These are phyloP conservation scores for Talaromyces funiculosus DNA, from an alignment of 2,329 filamentous ascomycete species.

Conservation along the genomic window DNA sequence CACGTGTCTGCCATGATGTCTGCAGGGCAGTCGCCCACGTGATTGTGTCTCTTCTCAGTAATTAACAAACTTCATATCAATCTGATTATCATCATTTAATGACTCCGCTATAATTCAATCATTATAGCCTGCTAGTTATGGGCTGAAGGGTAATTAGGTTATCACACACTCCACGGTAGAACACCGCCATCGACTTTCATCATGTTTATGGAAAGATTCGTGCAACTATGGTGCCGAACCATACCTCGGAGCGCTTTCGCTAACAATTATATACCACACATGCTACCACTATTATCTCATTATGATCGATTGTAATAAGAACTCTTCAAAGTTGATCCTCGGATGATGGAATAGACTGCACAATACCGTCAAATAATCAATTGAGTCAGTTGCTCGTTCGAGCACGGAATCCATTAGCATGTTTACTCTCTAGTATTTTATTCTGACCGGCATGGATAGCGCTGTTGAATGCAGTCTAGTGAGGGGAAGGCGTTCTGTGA, in stretches of 20 bases:
- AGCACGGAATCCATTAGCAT: not conserved
- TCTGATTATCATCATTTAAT: not conserved
- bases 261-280: too few relatives aligned
- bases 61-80: too few relatives aligned
- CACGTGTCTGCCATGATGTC: not conserved
- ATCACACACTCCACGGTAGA: not conserved
- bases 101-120: not conserved
- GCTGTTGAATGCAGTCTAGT: not conserved
- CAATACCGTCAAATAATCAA: not conserved
- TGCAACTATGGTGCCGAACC: not conserved
- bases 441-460: not conserved
- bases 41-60: not conserved
- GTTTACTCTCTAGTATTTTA: not conserved
- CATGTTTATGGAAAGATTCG: not conserved
- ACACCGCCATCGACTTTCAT: not conserved
- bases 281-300: not conserved
- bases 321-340: too few relatives aligned
- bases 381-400: not conserved
- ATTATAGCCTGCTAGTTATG: not conserved
- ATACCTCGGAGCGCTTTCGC: too few relatives aligned
- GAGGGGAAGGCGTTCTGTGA: constrained; percentile 3
- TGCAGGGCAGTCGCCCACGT: not conserved
- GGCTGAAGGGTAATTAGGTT: not conserved
- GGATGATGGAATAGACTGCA: not conserved
- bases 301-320: not conserved